Evolutionary conservation across 1,139 yeast species (phyloP).

Genomic region (Kodamaea arcana): DNA sequence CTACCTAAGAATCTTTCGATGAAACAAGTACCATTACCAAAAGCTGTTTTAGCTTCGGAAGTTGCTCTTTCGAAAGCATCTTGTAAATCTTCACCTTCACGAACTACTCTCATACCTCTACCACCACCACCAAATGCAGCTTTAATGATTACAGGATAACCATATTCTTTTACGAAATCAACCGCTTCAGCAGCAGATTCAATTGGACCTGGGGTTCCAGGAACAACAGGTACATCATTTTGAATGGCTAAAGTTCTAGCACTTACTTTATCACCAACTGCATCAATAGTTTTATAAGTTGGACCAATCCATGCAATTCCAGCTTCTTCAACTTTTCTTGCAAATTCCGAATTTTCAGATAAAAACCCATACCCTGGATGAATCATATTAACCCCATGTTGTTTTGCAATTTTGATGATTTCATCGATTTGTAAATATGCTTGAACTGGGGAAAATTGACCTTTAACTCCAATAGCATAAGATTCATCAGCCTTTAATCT

Average conservation of each 20-base stretch:
- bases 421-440: constrained; percentile 96
- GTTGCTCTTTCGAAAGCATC: constrained; percentile 95
- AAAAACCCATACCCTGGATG: constrained; percentile 99
- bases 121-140: constrained; percentile 99
- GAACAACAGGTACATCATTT: constrained; percentile 88
- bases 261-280: constrained; percentile 97
- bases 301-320: constrained; percentile 99
- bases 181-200: constrained; percentile 73
- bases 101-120: constrained; percentile 98
- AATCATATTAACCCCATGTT: constrained; percentile 88
- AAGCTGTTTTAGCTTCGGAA: constrained; percentile 90
- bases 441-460: constrained; percentile 91
- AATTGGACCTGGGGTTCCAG: constrained; percentile 98
- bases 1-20: constrained; percentile 91
- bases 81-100: constrained; percentile 89
- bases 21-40: constrained; percentile 97
- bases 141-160: constrained; percentile 94
- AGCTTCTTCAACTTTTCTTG: constrained; percentile 81
- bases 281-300: constrained; percentile 77
- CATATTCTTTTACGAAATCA: constrained; percentile 74
- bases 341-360: constrained; percentile 92
- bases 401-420: constrained; percentile 83
- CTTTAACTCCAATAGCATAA: constrained; percentile 85
- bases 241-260: constrained; percentile 84
- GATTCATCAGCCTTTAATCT: constrained; percentile 90